Evolutionary conservation across 2,329 filamentous ascomycete species (phyloP), one percentile per base, ranked within the genome.

Genomic region (Claviceps maximensis): DNA sequence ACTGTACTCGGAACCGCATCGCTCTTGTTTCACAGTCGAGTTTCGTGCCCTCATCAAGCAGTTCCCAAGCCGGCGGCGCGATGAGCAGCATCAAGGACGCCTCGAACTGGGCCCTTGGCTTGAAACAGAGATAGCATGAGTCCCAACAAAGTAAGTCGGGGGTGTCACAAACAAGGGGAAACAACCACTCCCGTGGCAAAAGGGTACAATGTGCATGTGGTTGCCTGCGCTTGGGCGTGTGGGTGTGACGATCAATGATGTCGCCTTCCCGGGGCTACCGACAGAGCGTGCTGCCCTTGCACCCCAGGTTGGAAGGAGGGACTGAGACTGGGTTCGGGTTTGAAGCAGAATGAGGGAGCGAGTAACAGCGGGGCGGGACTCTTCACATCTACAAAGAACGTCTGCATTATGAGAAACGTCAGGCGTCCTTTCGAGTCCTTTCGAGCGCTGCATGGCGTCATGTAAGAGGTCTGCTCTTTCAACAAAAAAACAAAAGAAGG

Each of bases 221-320:
- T 36, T 15, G 13, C 8, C 15, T 38, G 36, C 15, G 36, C 36
- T 17, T 17, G 36, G 15, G 8, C 36, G 36, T 5, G 36, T 38
- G 36, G 36, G 4, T 7, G 40, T 21, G 8, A 41, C n/a, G 9
- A 41, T 19, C 21, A 15, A 13, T 12, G 19, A 25, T 44, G 41
- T 10, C 40, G 41, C 49, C 29, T 47, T 40, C 21, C 50, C 50
- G 44, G 40, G 8, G 42, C 50, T 52, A 41, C 50, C 50, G 50
- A 52, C 36, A 38, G 36, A 38, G 36, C 36, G 15, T 38, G 36
- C 36, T 17, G 36, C 15, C 36, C 36, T 36, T 38, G 36, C 15
- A 6, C 15, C 36, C 4, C 36, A 2, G 15, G 3, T 9, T n/a
- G 42, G 25, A 44, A 23, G 27, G 38, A 29, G 23, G 42, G 49